These are phyloP conservation scores for Phytophthora citricola DNA, from an alignment of 352 stramenopile species.

Conservation along the genomic window DNA sequence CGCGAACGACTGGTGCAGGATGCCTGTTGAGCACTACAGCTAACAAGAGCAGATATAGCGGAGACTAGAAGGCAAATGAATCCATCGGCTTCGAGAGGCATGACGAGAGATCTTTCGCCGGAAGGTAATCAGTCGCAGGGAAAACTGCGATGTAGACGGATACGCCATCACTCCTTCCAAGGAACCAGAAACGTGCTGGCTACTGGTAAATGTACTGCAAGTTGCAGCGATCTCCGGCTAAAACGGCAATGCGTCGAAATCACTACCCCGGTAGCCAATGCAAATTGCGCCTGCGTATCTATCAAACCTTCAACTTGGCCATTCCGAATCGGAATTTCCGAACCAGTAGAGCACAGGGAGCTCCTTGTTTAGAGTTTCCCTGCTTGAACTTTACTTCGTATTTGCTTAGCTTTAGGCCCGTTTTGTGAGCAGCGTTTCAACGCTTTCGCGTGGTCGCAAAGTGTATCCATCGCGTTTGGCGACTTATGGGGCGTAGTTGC, in stretches of 20 bases:
- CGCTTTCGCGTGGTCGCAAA: too few relatives aligned
- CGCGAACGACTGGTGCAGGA: background rate
- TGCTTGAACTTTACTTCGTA: too few relatives aligned
- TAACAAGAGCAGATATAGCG: background rate
- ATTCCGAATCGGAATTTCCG: background rate
- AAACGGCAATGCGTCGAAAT: constrained; percentile 4
- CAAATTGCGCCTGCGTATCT: constrained; percentile 5
- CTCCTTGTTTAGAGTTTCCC: too few relatives aligned
- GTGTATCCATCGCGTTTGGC: constrained; percentile 11
- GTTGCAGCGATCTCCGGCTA: too few relatives aligned
- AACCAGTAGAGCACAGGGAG: too few relatives aligned
- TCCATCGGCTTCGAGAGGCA: background rate
- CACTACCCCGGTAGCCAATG: background rate
- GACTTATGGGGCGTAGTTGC: background rate
- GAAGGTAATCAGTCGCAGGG: constrained; percentile 4
- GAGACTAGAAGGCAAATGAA: background rate
- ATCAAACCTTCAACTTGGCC: constrained; percentile 17
- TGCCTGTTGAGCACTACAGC: background rate
- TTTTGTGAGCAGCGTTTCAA: too few relatives aligned
- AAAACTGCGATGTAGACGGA: too few relatives aligned
- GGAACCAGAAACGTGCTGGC: too few relatives aligned
- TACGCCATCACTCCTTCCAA: too few relatives aligned
- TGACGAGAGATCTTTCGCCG: constrained; percentile 12
- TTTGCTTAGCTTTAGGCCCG: too few relatives aligned
- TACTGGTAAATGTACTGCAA: too few relatives aligned